Evolutionary conservation across 2,329 filamentous ascomycete genomes (phyloP), one percentile per base, ranked within the genome.

Genomic region (Clonostachys sp.): DNA sequence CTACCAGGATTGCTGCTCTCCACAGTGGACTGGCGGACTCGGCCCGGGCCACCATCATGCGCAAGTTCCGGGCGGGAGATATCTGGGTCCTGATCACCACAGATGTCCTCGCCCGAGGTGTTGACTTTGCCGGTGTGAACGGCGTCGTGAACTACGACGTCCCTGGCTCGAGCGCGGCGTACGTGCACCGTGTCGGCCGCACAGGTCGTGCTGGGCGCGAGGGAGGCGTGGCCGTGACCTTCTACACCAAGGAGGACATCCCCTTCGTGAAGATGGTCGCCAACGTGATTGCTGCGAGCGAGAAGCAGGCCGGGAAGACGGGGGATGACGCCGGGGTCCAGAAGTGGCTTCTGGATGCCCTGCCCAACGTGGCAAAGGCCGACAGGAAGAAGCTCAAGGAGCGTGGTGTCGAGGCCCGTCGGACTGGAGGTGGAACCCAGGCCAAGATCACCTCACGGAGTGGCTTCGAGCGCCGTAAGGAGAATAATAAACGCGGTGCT

Each of bases 91-190:
- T 99, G 35, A 94, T 99, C 63, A 97, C 94, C 1, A 99, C 94
- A 0, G 94, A 99, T 61, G 80, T 99, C 8, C 76, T 99, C 12
- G 87, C 91, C 14, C 87, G 94, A 34, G 94, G 94, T 17, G 85
- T 99, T 39, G 94, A 99, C 66, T 96, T 99, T 71, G 84, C 88
- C 9, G 94, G 94, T 44, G 85, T 99, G 53, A 96, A 96, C 59
- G 91, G 91, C 42, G 91, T 99, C 0, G 88, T 99, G 45, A 99
- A 97, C 68, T 99, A 96, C 69, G 94, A 99, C 64, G 90, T 96
- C 9, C 94, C 94, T 0, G 89, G 86, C n/a, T 91, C 88, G 0
- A 87, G 87, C 6, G 92, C 91, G 1, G 84, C 83, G 2, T 99
- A 99, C 61, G 87, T 99, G 7, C 94, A 99, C 68, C 88, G 94